These are phyloP conservation scores for Vigna nakashimae DNA, from an alignment of 306 rosid species.

Conservation along the genomic window DNA sequence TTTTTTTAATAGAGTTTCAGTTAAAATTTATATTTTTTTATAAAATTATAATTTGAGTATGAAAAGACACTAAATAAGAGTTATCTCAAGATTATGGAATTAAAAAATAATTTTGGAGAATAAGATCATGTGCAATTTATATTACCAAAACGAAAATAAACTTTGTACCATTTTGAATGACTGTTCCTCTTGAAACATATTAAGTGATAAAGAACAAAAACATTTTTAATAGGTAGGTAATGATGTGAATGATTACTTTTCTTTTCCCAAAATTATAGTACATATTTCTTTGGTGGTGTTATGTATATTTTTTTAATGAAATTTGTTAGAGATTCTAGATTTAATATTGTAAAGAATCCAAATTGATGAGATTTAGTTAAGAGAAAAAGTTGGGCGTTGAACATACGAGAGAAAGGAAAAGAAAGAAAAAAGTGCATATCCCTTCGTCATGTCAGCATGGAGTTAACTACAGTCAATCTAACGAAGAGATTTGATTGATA, in stretches of 20 bases:
- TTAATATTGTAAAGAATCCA: not conserved
- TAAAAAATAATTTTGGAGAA: not conserved
- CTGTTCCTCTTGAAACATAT: not conserved
- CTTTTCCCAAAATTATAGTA: not conserved
- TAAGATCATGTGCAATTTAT: not conserved
- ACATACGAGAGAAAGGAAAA: no score
- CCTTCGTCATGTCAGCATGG: no score
- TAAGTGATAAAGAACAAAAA: not conserved
- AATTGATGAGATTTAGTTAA: no score
- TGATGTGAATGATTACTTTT: not conserved
- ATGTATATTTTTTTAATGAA: not conserved
- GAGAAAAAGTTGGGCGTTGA: no score
- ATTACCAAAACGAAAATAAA: not conserved
- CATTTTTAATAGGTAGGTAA: not conserved
- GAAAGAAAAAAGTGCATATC: no score
- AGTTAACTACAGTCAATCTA: no score
- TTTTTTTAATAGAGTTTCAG: no score
- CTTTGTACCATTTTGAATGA: not conserved
- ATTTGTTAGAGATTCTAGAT: not conserved
- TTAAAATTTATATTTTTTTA: no score
- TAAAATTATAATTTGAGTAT: not conserved
- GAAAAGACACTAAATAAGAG: no score
- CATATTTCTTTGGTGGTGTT: not conserved
- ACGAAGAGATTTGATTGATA: no score
- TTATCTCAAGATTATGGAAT: no score